These are phyloP conservation scores for Fraxinus angustifolia DNA, from an alignment of 305 asterid genomes.

Conservation along the genomic window DNA sequence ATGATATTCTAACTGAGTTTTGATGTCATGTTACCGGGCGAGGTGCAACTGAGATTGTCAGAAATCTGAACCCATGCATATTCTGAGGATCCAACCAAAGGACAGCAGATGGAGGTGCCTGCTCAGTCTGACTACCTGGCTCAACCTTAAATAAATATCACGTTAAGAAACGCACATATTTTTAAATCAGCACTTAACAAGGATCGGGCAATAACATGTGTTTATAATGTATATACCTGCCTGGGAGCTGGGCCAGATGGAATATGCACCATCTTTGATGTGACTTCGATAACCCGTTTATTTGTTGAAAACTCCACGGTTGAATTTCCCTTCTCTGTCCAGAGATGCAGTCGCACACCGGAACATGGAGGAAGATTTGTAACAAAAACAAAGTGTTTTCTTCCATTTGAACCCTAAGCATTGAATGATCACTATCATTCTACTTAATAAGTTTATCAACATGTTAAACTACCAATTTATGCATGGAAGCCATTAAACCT, in stretches of 20 bases:
- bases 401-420: constrained; percentile 68
- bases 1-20: constrained; percentile 9
- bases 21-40: constrained; percentile 59
- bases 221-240: constrained; percentile 62
- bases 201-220: constrained; percentile 16
- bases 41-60: constrained; percentile 97
- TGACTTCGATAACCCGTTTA: constrained; percentile 65
- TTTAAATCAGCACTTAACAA: constrained; percentile 12
- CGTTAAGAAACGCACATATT: constrained; percentile 21
- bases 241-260: constrained; percentile 99
- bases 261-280: constrained; percentile 84
- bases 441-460: constrained; percentile 12
- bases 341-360: constrained; percentile 89
- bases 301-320: constrained; percentile 39
- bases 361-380: constrained; percentile 97
- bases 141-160: constrained; percentile 59
- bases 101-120: constrained; percentile 94
- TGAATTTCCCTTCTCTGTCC: constrained; percentile 70
- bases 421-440: constrained; percentile 27
- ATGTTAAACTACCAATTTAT: neutral
- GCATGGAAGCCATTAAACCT: constrained; percentile 16
- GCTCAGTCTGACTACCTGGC: constrained; percentile 99
- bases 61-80: constrained; percentile 79
- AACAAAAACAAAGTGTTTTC: constrained; percentile 77
- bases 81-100: constrained; percentile 88